Evolutionary conservation across 1,139 yeast genomes (phyloP).

Genomic region (Saccharomycopsis hybrid): DNA sequence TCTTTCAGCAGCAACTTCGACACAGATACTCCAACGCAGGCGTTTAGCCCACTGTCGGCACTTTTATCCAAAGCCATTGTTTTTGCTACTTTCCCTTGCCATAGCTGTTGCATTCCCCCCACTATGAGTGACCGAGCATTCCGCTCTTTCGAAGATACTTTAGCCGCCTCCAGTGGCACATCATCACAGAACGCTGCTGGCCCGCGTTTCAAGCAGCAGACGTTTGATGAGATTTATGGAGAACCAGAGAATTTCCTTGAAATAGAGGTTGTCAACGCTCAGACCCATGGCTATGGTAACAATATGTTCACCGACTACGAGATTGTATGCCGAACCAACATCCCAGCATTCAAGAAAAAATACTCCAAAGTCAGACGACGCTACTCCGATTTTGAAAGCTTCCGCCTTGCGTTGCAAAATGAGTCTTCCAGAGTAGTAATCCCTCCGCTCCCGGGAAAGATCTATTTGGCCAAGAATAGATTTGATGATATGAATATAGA

Average conservation of each 20-base stretch:
- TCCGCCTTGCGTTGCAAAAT: slow-evolving; percentile 66
- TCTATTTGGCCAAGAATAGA: slow-evolving; percentile 54
- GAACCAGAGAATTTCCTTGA: slow-evolving; percentile 94
- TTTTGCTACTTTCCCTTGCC: too few species aligned
- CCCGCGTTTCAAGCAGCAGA: slow-evolving; percentile 41
- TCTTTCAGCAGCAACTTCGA: too few species aligned
- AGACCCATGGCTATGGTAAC: slow-evolving; percentile 67
- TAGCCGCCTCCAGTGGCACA: slow-evolving; percentile 1
- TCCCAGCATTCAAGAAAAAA: slow-evolving; percentile 76
- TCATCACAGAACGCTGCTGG: background rate
- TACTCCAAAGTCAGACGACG: slow-evolving; percentile 72
- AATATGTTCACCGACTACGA: slow-evolving; percentile 87
- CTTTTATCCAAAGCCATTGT: too few species aligned
- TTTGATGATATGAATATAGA: slow-evolving; percentile 83
- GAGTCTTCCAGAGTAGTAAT: slow-evolving; percentile 74
- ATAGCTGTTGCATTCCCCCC: too few species aligned
- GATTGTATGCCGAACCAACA: slow-evolving; percentile 75
- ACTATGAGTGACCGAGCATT: slow-evolving; percentile 17
- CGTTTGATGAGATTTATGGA: slow-evolving; percentile 79
- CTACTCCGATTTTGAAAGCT: slow-evolving; percentile 83
- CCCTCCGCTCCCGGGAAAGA: slow-evolving; percentile 86
- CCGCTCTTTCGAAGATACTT: slow-evolving; percentile 18
- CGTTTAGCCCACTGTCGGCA: too few species aligned
- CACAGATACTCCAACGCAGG: too few species aligned
- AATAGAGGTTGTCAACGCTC: slow-evolving; percentile 76